Base-by-base conservation (phyloP, 129 eudicot genomes). In the Smallanthus sonchifolius region DNA sequence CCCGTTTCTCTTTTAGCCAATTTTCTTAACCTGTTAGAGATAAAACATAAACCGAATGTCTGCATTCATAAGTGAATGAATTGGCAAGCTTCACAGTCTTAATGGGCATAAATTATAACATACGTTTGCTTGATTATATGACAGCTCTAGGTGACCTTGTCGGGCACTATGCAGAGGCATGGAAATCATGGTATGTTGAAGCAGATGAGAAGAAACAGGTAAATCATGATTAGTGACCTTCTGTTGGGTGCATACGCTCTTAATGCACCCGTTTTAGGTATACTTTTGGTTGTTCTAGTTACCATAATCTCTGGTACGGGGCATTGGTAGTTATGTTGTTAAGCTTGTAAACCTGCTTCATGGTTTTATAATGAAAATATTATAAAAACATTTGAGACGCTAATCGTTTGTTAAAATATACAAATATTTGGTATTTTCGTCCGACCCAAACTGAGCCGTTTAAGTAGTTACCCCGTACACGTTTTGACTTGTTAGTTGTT, bases 161-260 rank as follows among this genome's bases (percentile, higher is more conserved):
- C 37, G 78, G 80, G 56, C 92, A 85, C 67, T 89, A 89, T 80
- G 82, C 61, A 39, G 90, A 83, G 15, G 92, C 96, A 4, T 84
- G 92, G 90, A 86, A 81, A 54, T 79, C 81, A 49, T 89, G 96
- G 92, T 68, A 70, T 78, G 88, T 52, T 54, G 89, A 89, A 82
- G 89, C 79, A 62, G 86, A 47, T 0, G 80, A 85, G 13, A 81
- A 83, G 83, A 79, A 83, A 69, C 78, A 73, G 74, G 69, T 51
- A 57, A 63, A 78, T n/a, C 77, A 20, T 35, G 70, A 47, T 24
- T 61, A 34, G 39, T 34, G 20, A 61, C 19, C 6, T 34, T 34
- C 38, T 67, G 42, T 42, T 61, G 43, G 52, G 72, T 70, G 77
- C 77, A 70, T 78, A 70, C 63, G 19, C 43, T 52, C 64, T 59